Evolutionary conservation across 169 alveolate species (phyloP).

Genomic region (Besnoitia besnoiti): DNA sequence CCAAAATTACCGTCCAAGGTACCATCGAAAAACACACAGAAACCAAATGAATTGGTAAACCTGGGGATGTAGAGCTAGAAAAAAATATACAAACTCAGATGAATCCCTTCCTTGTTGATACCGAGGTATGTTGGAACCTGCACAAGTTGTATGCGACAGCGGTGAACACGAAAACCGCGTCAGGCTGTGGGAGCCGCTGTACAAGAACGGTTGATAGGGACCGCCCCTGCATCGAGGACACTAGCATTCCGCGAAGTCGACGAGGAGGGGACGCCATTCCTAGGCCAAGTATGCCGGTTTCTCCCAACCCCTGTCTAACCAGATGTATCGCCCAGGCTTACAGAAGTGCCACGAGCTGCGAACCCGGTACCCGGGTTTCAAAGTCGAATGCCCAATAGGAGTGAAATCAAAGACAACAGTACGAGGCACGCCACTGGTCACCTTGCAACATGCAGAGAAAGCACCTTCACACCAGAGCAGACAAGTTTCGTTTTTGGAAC

Average conservation of each 20-base stretch:
- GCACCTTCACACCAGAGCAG: neutral
- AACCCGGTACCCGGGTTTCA: slow-evolving; percentile 14
- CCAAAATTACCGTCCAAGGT: slow-evolving; percentile 64
- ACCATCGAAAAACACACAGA: neutral
- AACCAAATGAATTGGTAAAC: neutral
- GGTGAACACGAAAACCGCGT: neutral
- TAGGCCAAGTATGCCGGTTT: neutral
- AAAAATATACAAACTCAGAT: slow-evolving; percentile 65
- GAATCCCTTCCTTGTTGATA: slow-evolving; percentile 70
- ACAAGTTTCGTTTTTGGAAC: slow-evolving; percentile 26
- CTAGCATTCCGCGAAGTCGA: neutral
- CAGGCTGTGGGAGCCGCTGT: slow-evolving; percentile 30
- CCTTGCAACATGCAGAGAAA: neutral
- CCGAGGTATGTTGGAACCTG: too few species aligned
- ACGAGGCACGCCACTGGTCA: neutral
- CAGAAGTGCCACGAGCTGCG: slow-evolving; percentile 25
- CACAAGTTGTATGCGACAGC: too few species aligned
- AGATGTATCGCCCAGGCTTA: neutral
- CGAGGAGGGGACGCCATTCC: slow-evolving; percentile 10
- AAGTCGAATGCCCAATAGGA: slow-evolving; percentile 13
- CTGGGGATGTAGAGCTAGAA: slow-evolving; percentile 46
- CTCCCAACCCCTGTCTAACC: neutral
- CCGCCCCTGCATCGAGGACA: slow-evolving; percentile 13
- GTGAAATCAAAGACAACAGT: neutral
- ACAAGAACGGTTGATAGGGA: neutral